A percentile compares a stretch with the other conserved stretches of the same genome.
Conservation (phyloP, 2,329 filamentous ascomycete genomes). For the Cladosporium sp. region DNA sequence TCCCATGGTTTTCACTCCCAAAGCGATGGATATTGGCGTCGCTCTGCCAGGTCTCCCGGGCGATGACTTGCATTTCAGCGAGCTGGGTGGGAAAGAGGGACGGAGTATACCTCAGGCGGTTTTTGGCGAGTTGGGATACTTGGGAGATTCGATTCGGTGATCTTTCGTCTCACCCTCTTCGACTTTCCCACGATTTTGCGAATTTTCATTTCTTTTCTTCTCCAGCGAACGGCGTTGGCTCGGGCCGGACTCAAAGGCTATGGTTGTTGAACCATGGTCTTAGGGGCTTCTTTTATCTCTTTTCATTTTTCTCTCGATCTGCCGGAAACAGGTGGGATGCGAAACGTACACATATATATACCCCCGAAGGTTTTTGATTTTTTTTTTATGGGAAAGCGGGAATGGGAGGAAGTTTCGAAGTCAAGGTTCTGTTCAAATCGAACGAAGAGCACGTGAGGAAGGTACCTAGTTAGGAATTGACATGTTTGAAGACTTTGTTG, state of each 20-base stretch:
- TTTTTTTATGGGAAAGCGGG: too few species aligned
- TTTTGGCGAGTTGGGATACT: constrained; percentile 29
- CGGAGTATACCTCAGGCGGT: constrained; percentile 23
- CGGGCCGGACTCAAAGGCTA: too few species aligned
- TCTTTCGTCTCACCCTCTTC: neutral
- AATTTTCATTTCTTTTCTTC: neutral
- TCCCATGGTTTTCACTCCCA: neutral
- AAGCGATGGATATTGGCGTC: neutral
- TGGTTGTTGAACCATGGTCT: neutral
- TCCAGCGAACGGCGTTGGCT: neutral
- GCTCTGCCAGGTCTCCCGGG: neutral
- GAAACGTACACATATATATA: too few species aligned
- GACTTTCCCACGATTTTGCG: neutral
- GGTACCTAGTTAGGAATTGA: too few species aligned
- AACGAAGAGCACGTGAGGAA: too few species aligned
- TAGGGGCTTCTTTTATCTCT: too few species aligned
- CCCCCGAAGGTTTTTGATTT: too few species aligned
- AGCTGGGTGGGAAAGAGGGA: neutral
- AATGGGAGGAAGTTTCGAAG: too few species aligned
- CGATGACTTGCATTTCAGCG: neutral
- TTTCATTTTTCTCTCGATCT: too few species aligned
- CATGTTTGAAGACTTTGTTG: too few species aligned
- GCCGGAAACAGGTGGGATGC: too few species aligned
- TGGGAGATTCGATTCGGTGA: constrained; percentile 23
- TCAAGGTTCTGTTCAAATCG: too few species aligned